A percentile compares a stretch with the other conserved stretches of the same genome.
Conservation (phyloP, 1,284 basidiomycete species). For the Irpex sp. region DNA sequence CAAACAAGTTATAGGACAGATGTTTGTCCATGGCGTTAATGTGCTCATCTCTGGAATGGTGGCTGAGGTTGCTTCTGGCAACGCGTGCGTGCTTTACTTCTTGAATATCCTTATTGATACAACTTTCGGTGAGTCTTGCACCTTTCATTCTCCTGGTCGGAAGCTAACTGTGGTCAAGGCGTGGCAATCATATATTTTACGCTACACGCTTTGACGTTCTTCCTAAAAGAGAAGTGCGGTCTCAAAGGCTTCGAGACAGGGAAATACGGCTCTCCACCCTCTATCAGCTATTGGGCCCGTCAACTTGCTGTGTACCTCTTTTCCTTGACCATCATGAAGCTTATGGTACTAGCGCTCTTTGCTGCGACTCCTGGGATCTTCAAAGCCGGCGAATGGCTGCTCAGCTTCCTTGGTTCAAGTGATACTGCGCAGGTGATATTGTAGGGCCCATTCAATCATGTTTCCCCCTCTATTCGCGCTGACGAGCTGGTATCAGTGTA, state of each 20-base stretch:
- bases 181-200: constrained; percentile 83
- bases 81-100: constrained; percentile 91
- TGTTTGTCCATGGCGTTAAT: constrained; percentile 87
- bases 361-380: constrained; percentile 72
- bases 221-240: constrained; percentile 63
- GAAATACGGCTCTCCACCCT: constrained; percentile 82
- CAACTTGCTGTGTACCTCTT: constrained; percentile 88
- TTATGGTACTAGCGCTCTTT: constrained; percentile 76
- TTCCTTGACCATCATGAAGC: constrained; percentile 87
- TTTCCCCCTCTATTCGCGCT: constrained; percentile 1
- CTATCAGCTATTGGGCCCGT: constrained; percentile 69
- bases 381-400: constrained; percentile 74
- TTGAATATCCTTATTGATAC: constrained; percentile 95
- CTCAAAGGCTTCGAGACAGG: constrained; percentile 84
- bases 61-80: constrained; percentile 65
- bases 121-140: constrained; percentile 67
- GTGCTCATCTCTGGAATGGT: constrained; percentile 74
- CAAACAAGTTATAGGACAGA: constrained; percentile 91
- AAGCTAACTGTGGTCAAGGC: constrained; percentile 40
- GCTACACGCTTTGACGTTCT: constrained; percentile 66
- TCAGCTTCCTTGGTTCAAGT: constrained; percentile 74
- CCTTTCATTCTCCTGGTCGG: background rate
- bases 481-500: constrained; percentile 41
- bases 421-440: constrained; percentile 80
- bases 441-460: constrained; percentile 40